Conservation (phyloP, 2,329 filamentous ascomycete genomes). For the Graphilbum sp. region DNA sequence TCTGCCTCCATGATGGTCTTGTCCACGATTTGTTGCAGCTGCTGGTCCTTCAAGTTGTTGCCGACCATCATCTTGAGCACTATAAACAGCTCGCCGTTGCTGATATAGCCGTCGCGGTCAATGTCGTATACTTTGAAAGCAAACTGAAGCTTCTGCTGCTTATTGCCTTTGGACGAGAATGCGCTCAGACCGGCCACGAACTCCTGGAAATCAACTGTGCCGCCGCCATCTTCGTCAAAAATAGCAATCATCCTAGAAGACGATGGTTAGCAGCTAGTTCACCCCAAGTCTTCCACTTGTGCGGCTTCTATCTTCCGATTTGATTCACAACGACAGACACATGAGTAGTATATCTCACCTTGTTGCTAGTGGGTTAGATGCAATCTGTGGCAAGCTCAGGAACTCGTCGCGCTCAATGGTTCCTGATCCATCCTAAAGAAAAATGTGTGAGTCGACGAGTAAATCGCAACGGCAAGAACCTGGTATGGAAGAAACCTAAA, state of each 20-base stretch:
- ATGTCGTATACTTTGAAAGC: constrained; percentile 99
- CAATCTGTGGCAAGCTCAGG: constrained; percentile 90
- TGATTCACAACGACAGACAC: too few relatives aligned
- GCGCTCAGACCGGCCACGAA: constrained; percentile 91
- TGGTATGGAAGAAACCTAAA: too few relatives aligned
- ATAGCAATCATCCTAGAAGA: constrained; percentile 82
- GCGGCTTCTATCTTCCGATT: too few relatives aligned
- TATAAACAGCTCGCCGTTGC: constrained; percentile 97
- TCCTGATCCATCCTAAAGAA: constrained; percentile 73
- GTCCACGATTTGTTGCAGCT: constrained; percentile 97
- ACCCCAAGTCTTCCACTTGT: too few relatives aligned
- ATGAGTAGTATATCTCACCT: too few relatives aligned
- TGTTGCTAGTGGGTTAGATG: constrained; percentile 91
- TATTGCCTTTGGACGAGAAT: constrained; percentile 96
- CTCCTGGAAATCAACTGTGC: constrained; percentile 96
- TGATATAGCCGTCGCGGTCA: constrained; percentile 95
- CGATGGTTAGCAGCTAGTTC: neutral
- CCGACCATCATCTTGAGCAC: constrained; percentile 99
- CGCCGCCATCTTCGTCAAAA: constrained; percentile 95
- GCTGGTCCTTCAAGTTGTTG: constrained; percentile 96
- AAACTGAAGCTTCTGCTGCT: constrained; percentile 94
- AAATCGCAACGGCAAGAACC: too few relatives aligned
- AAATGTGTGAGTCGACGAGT: neutral
- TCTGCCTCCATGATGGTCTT: constrained; percentile 99
- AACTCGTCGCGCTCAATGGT: constrained; percentile 99